phyloP scores from a whole-genome alignment of 2,329 filamentous ascomycete species.

The Epichloe festucae region DNA sequence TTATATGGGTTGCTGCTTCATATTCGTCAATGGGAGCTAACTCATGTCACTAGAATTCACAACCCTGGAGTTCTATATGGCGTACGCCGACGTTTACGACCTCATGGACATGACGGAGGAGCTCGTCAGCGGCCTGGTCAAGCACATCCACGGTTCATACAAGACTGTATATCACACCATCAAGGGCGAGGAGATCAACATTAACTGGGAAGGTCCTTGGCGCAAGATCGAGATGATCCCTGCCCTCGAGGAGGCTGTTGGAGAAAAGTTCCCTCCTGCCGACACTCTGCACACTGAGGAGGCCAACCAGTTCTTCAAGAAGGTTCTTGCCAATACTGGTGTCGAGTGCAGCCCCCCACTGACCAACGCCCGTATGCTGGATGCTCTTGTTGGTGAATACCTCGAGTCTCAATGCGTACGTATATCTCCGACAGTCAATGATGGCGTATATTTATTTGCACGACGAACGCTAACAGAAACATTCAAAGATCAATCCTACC shows the following conservation, averaged over 20 bases:
- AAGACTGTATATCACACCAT: conserved; percentile 79
- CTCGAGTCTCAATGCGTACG: conserved; percentile 73
- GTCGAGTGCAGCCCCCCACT: conserved; percentile 81
- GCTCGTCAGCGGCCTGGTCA: conserved; percentile 78
- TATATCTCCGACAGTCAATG: neutral
- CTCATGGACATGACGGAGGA: conserved; percentile 75
- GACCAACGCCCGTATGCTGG: conserved; percentile 91
- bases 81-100: conserved; percentile 84
- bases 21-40: neutral
- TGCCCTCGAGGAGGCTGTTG: conserved; percentile 71
- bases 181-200: conserved; percentile 70
- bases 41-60: conserved; percentile 61
- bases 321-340: conserved; percentile 75
- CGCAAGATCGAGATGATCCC: conserved; percentile 84
- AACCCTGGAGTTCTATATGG: conserved; percentile 93
- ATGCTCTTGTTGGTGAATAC: conserved; percentile 87
- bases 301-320: conserved; percentile 77
- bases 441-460: neutral
- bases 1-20: neutral
- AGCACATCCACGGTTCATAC: conserved; percentile 76
- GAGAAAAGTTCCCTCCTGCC: conserved; percentile 85
- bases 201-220: conserved; percentile 97
- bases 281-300: conserved; percentile 83
- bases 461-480: neutral
- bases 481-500: conserved; percentile 56